A percentile compares a stretch with the other conserved stretches of the same genome.
Evolutionary conservation across 2,329 filamentous ascomycete genomes (phyloP).

Genomic region (Rhinocladiella similis): DNA sequence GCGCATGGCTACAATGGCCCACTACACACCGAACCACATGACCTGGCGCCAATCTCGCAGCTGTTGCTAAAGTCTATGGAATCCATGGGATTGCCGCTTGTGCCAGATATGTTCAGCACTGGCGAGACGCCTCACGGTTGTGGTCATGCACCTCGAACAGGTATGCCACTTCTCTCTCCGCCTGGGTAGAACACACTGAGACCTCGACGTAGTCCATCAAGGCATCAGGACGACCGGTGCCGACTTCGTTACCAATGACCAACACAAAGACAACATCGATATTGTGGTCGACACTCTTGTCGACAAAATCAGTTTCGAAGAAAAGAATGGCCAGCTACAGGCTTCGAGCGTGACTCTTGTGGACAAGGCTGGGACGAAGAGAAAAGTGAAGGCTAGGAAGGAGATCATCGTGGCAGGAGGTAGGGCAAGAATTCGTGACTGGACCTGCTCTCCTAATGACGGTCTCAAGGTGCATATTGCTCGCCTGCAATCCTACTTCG

Average conservation of each 20-base stretch:
- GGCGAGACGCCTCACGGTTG: conserved; percentile 56
- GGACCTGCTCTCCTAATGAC: no score
- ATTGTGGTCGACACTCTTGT: conserved; percentile 52
- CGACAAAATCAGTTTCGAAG: conserved; percentile 53
- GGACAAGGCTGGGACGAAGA: conserved; percentile 41
- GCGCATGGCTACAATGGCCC: conserved; percentile 55
- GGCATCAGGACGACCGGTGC: conserved; percentile 56
- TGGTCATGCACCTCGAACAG: conserved; percentile 55
- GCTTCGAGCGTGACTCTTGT: conserved; percentile 44
- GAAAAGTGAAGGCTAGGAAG: conserved; percentile 40
- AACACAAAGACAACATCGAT: conserved; percentile 47
- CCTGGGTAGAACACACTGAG: conserved; percentile 1
- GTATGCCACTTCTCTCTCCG: neutral
- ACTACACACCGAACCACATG: conserved; percentile 58
- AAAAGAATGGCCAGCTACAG: conserved; percentile 14
- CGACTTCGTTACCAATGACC: conserved; percentile 52
- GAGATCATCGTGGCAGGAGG: conserved; percentile 44
- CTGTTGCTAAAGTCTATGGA: conserved; percentile 56
- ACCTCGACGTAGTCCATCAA: conserved; percentile 40
- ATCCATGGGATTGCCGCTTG: conserved; percentile 55
- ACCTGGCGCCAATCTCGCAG: conserved; percentile 59
- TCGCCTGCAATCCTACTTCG: conserved; percentile 55
- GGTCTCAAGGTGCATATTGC: conserved; percentile 46
- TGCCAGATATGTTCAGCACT: conserved; percentile 60
- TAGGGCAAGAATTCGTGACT: neutral